These are phyloP conservation scores for Candida gigantensis DNA, from an alignment of 1,139 yeast species.

Conservation along the genomic window DNA sequence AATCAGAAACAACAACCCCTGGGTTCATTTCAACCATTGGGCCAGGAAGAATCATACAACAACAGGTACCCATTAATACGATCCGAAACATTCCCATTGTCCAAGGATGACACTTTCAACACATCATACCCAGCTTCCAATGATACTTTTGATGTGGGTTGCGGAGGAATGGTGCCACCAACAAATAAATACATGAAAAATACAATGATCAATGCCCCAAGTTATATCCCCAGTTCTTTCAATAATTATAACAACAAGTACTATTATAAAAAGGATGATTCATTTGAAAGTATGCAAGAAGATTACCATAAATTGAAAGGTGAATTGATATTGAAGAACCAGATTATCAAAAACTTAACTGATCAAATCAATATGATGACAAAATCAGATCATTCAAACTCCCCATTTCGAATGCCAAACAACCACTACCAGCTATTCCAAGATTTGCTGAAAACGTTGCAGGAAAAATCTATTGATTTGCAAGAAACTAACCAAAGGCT, in stretches of 20 bases:
- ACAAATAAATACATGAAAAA: constrained; percentile 10
- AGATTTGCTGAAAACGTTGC: constrained; percentile 52
- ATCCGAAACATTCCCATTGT: constrained; percentile 3
- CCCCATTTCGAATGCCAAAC: constrained; percentile 32
- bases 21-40: constrained; percentile 7
- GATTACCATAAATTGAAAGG: constrained; percentile 31
- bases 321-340: constrained; percentile 37
- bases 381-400: constrained; percentile 14
- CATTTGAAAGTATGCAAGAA: constrained; percentile 15
- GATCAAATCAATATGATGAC: constrained; percentile 27
- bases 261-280: constrained; percentile 1
- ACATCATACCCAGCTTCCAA: background rate
- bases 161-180: no score
- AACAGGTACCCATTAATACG: constrained; percentile 1
- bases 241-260: no score
- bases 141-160: background rate
- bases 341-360: constrained; percentile 36
- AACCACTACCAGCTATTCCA: constrained; percentile 50
- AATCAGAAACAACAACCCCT: background rate
- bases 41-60: background rate
- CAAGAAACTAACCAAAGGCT: constrained; percentile 60
- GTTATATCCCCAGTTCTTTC: constrained; percentile 26
- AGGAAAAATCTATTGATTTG: constrained; percentile 54
- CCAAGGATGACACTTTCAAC: constrained; percentile 5
- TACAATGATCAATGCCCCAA: constrained; percentile 29